Evolutionary conservation across 352 stramenopile species (phyloP).

Genomic region (Plasmopara viticola): DNA sequence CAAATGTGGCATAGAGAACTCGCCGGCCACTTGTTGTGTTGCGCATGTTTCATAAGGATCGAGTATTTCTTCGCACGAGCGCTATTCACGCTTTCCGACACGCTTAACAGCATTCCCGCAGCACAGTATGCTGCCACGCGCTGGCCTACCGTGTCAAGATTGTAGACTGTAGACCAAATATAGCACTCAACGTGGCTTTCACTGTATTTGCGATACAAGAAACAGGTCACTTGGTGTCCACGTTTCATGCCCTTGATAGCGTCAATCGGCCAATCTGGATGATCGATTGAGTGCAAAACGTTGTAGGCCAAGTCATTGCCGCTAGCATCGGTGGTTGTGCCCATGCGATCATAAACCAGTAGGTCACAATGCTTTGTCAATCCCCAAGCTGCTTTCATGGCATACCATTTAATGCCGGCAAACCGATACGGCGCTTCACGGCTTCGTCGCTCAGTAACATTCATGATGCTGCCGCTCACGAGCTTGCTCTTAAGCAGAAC

Average conservation of each 20-base stretch:
- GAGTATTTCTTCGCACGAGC: slow-evolving; percentile 40
- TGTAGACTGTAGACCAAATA: slow-evolving; percentile 40
- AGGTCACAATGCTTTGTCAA: slow-evolving; percentile 35
- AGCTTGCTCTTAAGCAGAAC: slow-evolving; percentile 40
- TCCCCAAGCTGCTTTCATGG: slow-evolving; percentile 32
- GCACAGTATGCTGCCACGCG: slow-evolving; percentile 41
- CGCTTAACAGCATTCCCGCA: slow-evolving; percentile 29
- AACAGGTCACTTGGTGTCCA: slow-evolving; percentile 39
- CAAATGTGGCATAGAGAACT: slow-evolving; percentile 38
- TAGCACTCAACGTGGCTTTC: slow-evolving; percentile 32
- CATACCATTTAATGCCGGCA: slow-evolving; percentile 46
- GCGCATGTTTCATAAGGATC: slow-evolving; percentile 28
- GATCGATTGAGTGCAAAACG: slow-evolving; percentile 54
- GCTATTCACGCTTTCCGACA: slow-evolving; percentile 30
- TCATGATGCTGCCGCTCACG: slow-evolving; percentile 37
- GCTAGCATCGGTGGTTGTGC: slow-evolving; percentile 36
- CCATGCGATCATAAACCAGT: slow-evolving; percentile 47
- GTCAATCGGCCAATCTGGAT: slow-evolving; percentile 40
- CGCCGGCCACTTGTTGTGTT: slow-evolving; percentile 28
- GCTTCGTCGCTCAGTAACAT: slow-evolving; percentile 30
- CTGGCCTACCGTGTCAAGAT: slow-evolving; percentile 29
- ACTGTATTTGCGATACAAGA: slow-evolving; percentile 31
- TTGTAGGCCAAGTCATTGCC: slow-evolving; percentile 46
- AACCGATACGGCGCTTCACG: slow-evolving; percentile 32
- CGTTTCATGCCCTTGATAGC: slow-evolving; percentile 43